These are phyloP conservation scores for Pelargonium fulgidum DNA, from an alignment of 441 rosid species.

Conservation along the genomic window DNA sequence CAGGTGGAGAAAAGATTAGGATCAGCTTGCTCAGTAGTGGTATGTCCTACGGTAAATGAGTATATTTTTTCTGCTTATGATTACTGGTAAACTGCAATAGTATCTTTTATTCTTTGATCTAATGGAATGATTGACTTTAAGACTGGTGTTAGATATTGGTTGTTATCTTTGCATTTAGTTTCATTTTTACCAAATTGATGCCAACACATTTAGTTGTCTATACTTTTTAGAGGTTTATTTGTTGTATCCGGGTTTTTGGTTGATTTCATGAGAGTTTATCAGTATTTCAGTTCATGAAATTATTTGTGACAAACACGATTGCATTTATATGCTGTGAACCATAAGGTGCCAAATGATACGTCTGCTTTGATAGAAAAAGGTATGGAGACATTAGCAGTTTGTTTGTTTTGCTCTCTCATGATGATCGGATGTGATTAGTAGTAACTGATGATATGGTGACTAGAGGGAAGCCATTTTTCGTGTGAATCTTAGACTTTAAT, in stretches of 20 bases:
- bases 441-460: not conserved
- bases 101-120: not conserved
- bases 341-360: not conserved
- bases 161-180: not conserved
- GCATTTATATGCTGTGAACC: not conserved
- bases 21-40: not conserved
- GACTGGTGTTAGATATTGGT: not conserved
- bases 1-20: constrained; percentile 1
- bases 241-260: not conserved
- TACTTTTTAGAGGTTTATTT: not conserved
- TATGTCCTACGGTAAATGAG: not conserved
- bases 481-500: not conserved
- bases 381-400: not conserved
- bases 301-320: not conserved
- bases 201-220: not conserved
- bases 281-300: not conserved
- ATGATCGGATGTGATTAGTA: not conserved
- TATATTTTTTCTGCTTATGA: constrained; percentile 6
- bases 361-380: not conserved
- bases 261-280: not conserved
- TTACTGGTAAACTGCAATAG: not conserved
- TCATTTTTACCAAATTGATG: not conserved
- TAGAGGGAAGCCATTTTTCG: not conserved
- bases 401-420: not conserved
- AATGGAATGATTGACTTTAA: not conserved